Evolutionary conservation across 495 filamentous ascomycete species (phyloP), one percentile per base, ranked within the genome.

Genomic region (Xylaria scruposa): DNA sequence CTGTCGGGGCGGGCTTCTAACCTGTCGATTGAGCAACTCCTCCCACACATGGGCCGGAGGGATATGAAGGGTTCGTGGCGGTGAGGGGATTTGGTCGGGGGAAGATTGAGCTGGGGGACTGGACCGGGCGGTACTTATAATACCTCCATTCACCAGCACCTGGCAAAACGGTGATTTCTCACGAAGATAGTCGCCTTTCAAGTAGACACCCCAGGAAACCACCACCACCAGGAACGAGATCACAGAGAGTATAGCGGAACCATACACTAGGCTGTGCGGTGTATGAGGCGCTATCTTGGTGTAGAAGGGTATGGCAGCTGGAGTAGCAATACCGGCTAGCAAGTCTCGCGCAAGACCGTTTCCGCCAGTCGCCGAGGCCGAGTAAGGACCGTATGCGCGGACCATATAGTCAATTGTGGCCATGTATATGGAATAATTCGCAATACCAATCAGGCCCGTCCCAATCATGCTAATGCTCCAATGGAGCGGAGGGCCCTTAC

Each of bases 391-490:
- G 77, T 95, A 94, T 1, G 91, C 88, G 53, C 88, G 89, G n/a
- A 94, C 88, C 92, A 94, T 94, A 81, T 95, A 95, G 73, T 95
- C 92, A 70, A 94, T 92, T 0, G 92, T 93, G 0, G 91, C 91
- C 91, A 93, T 93, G 80, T 92, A 92, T 73, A 92, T 91, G 59
- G 85, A 84, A 72, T 91, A 92, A 75, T 92, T 91, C 31, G 90
- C 90, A 67, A 91, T 90, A 10, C 88, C 90, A 68, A 92, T 89
- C n/a, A 91, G 76, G 26, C 83, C 83, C 1, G 83, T 82, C 58
- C 89, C 90, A 24, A 91, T 79, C 81, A 88, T 84, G 5, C 89
- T 86, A 8, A 84, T 87, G 47, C 89, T 88, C 89, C 90, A 92
- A 63, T 86, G 90, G 3, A 88, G 81, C 1, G 86, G 87, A 2